phyloP scores from a whole-genome alignment of 1,139 yeast species.

The Hyphopichia pseudoburtonii region DNA sequence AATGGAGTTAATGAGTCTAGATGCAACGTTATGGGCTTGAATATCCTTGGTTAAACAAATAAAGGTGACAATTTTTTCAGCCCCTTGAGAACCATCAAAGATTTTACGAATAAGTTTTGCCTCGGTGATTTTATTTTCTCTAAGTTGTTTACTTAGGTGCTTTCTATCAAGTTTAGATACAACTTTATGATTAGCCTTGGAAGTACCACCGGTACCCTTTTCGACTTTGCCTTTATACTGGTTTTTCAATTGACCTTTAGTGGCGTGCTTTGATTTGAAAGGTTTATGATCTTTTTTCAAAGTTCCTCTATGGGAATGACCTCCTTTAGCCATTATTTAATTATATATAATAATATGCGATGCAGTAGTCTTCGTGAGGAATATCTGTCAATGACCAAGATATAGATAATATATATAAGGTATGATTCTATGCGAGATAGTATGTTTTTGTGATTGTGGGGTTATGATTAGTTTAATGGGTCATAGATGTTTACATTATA shows the following conservation, averaged over 20 bases:
- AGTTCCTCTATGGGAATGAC: constrained; percentile 80
- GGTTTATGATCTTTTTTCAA: constrained; percentile 83
- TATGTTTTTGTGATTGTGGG: too few relatives aligned
- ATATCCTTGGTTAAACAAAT: constrained; percentile 78
- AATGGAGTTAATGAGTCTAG: constrained; percentile 45
- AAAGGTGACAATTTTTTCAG: constrained; percentile 79
- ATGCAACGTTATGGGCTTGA: constrained; percentile 56
- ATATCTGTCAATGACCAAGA: too few relatives aligned
- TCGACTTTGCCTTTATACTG: constrained; percentile 86
- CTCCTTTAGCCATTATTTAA: constrained; percentile 54
- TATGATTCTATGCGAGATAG: too few relatives aligned
- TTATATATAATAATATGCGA: background rate
- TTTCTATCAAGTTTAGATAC: constrained; percentile 72
- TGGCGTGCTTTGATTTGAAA: constrained; percentile 86
- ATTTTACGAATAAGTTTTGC: constrained; percentile 54
- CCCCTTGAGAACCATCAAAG: constrained; percentile 79
- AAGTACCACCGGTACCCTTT: constrained; percentile 31
- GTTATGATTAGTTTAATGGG: too few relatives aligned
- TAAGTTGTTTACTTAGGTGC: constrained; percentile 76
- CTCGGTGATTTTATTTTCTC: constrained; percentile 66
- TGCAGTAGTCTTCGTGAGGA: too few relatives aligned
- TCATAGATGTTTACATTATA: too few relatives aligned
- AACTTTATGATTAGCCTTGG: constrained; percentile 38
- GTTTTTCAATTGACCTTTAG: constrained; percentile 85
- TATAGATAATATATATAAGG: too few relatives aligned